Evolutionary conservation across 768 basidiomycete genomes (phyloP), one percentile per base, ranked within the genome.

Genomic region (Tephrocybe sp.): DNA sequence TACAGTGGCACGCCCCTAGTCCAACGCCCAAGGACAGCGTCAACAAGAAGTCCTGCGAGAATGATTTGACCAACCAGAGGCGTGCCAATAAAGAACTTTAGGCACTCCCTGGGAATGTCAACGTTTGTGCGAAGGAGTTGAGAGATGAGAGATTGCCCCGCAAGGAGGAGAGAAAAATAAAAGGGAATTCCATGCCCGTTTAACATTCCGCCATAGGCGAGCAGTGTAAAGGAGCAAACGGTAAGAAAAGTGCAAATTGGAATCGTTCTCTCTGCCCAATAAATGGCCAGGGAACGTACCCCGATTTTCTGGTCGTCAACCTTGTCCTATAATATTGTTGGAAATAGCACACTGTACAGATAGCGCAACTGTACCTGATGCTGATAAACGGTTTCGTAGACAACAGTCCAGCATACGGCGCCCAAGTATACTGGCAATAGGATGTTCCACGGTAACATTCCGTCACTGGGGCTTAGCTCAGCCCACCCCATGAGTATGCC

Each of bases 261-360:
- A 22, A 77, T 69, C 3, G 81, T 77, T 16, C 64, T 62, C 13
- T 68, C 59, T 3, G 73, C 77, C 56, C 80, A 80, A 27, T 80
- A 71, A 25, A 84, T 65, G 2, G 83, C 83, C 41, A 77, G 80
- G 13, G 82, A 84, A 60, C 79, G 74, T 44, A 86, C 73, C 22
- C 80, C 80, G 15, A 75, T 79, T 34, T 70, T 66, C 28, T 75
- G 57, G 60, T 85, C 83, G 64, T 85, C 83, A 21, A 66, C 55
- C 57, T 80, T 80, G 64, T 85, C 83, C 75, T 84, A 65, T 25
- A 16, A 16, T 49, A 5, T 16, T 25, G 30, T 44, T n/a, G n/a
- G 34, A 13, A 32, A 34, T 8, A 19, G n/a, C n/a, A n/a, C n/a
- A n/a, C n/a, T n/a, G n/a, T n/a, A n/a, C n/a, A n/a, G n/a, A n/a